Percentiles rank a stretch among this genome's conserved stretches.
Evolutionary conservation across 106 monocot genomes (phyloP).

Genomic region (Dendrobium nobile): DNA sequence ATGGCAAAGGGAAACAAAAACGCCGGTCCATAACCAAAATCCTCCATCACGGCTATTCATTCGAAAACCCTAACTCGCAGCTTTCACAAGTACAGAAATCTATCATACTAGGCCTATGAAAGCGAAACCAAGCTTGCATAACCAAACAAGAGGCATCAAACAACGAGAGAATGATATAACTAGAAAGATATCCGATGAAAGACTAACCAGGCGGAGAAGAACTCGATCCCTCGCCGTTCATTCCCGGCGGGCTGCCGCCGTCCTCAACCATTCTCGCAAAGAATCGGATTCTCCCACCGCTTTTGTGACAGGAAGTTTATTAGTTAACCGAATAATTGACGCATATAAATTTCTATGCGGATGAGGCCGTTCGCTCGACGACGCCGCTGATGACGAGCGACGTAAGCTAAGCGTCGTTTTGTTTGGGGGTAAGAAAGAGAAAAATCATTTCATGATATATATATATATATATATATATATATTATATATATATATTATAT

Average conservation of each 20-base stretch:
- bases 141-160: background rate
- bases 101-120: background rate
- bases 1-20: background rate
- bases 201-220: background rate
- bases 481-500: too few relatives aligned
- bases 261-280: background rate
- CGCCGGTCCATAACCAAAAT: background rate
- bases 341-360: too few relatives aligned
- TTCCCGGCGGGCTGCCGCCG: background rate
- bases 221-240: conserved; percentile 6
- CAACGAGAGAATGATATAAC: background rate
- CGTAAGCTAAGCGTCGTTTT: too few relatives aligned
- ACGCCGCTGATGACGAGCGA: too few relatives aligned
- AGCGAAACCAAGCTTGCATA: background rate
- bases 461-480: too few relatives aligned
- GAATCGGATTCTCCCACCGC: conserved; percentile 4
- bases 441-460: too few relatives aligned
- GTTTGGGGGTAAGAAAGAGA: too few relatives aligned
- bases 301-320: background rate
- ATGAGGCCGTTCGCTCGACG: too few relatives aligned
- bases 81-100: background rate
- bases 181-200: background rate
- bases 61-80: background rate
- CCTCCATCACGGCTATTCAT: background rate
- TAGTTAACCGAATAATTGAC: too few relatives aligned